phyloP scores from a whole-genome alignment of 2,329 filamentous ascomycete genomes.

The Fusarium xyrophilum region DNA sequence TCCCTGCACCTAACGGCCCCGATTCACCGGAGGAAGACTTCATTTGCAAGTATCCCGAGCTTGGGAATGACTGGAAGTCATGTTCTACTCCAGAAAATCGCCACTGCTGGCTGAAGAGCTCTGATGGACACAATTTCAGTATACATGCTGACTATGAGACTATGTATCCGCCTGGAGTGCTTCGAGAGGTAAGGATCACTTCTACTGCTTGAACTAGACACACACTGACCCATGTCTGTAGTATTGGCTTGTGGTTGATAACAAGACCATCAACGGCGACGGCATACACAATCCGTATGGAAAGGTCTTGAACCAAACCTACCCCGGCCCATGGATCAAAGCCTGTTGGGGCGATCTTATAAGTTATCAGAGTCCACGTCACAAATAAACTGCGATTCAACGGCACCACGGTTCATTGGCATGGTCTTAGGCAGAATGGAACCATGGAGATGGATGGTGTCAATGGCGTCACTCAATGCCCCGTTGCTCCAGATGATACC shows the following conservation, averaged over 20 bases:
- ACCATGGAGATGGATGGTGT: neutral
- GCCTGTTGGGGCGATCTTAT: neutral
- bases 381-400: neutral
- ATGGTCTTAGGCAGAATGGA: neutral
- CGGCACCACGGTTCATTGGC: neutral
- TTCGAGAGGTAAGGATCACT: constrained; percentile 16
- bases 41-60: neutral
- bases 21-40: neutral
- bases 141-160: constrained; percentile 10
- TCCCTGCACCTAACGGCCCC: constrained; percentile 4
- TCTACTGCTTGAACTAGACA: too few relatives aligned
- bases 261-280: constrained; percentile 5
- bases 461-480: neutral
- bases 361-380: neutral
- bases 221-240: neutral
- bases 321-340: neutral
- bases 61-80: constrained; percentile 2
- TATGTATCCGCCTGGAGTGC: neutral
- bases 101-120: constrained; percentile 2
- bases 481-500: neutral
- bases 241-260: neutral
- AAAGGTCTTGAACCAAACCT: constrained; percentile 1
- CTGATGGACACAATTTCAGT: neutral
- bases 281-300: constrained; percentile 1
- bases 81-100: neutral